phyloP scores from a whole-genome alignment of 2,329 filamentous ascomycete species.

The Fusarium tjaetaba region DNA sequence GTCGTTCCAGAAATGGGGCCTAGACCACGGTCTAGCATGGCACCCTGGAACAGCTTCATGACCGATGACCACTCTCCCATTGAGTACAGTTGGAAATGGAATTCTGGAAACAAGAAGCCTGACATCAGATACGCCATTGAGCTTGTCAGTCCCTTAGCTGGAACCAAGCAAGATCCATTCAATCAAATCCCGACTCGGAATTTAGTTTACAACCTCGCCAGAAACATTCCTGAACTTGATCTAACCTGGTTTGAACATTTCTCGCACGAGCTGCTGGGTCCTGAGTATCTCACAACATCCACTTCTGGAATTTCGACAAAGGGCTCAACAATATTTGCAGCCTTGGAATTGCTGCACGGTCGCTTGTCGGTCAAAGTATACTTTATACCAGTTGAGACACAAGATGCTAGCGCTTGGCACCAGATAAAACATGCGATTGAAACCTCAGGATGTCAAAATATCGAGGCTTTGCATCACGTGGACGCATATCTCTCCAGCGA shows the following conservation, averaged over 20 bases:
- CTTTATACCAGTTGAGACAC: not conserved
- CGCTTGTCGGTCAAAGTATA: not conserved
- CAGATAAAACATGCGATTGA: not conserved
- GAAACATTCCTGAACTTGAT: not conserved
- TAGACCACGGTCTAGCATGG: not conserved
- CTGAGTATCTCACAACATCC: not conserved
- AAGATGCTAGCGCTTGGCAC: not conserved
- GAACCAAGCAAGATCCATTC: not conserved
- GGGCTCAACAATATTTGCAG: not conserved
- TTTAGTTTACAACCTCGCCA: not conserved
- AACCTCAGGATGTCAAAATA: not conserved
- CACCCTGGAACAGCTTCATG: not conserved
- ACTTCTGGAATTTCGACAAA: not conserved
- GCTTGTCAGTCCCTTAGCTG: not conserved
- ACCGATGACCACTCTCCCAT: conserved; percentile 2
- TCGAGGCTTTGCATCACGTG: not conserved
- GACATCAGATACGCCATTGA: not conserved
- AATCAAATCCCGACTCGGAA: not conserved
- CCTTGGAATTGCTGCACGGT: not conserved
- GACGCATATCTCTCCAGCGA: not conserved
- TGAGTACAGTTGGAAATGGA: conserved; percentile 9
- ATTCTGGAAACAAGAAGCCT: not conserved
- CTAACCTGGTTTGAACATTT: conserved; percentile 2
- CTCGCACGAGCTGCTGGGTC: not conserved
- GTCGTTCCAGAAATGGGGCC: not conserved